phyloP scores from a whole-genome alignment of 352 stramenopile genomes.

The Saprolegnia diclina region DNA sequence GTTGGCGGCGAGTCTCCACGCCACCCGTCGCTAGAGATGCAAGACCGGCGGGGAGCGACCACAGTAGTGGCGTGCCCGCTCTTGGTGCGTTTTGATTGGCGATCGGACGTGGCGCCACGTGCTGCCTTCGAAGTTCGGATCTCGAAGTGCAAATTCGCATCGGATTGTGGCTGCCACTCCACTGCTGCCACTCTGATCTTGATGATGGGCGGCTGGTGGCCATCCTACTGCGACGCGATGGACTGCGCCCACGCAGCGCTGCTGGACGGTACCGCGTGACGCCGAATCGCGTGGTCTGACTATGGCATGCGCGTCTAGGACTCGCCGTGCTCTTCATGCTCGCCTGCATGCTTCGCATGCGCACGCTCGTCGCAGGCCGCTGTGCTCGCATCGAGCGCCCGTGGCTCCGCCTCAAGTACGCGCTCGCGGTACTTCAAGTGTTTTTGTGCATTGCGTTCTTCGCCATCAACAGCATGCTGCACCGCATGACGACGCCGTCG shows the following conservation, averaged over 20 bases:
- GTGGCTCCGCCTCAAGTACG: conserved; percentile 9
- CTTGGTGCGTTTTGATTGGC: too few species aligned
- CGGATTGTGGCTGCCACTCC: background rate
- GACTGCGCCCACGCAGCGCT: conserved; percentile 1
- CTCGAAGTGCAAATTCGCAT: background rate
- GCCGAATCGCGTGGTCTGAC: background rate
- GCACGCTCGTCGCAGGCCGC: background rate
- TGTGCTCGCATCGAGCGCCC: background rate
- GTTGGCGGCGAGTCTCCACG: too few species aligned
- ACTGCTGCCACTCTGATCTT: too few species aligned
- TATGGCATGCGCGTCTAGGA: background rate
- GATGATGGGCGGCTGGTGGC: background rate
- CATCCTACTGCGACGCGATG: conserved; percentile 12
- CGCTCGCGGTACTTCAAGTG: background rate
- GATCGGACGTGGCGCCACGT: too few species aligned
- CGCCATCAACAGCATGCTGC: background rate
- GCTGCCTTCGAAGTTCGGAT: background rate
- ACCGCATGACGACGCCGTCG: background rate
- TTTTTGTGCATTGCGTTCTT: conserved; percentile 13
- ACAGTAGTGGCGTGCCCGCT: too few species aligned
- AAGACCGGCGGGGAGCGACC: too few species aligned
- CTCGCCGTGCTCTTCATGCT: conserved; percentile 12
- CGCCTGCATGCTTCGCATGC: conserved; percentile 3
- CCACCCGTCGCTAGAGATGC: too few species aligned
- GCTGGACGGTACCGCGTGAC: conserved; percentile 13